A percentile compares a stretch with the other conserved stretches of the same genome.
Evolutionary conservation across 139 green algal species (phyloP).

Genomic region (Chlamydomonas sp.): DNA sequence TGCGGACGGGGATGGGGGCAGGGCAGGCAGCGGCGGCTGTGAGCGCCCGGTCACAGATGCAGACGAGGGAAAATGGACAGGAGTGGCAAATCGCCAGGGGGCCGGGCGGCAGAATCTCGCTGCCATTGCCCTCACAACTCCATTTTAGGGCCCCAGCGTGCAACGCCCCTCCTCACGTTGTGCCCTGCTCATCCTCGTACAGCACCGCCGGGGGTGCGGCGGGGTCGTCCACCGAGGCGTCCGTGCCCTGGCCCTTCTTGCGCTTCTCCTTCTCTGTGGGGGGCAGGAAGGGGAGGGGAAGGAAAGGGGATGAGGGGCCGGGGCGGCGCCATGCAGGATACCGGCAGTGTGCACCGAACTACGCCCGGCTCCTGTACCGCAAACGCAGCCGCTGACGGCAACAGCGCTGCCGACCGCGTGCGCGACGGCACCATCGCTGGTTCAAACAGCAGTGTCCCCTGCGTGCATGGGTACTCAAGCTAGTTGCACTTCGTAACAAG

Average conservation of each 20-base stretch:
- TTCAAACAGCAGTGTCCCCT: too few relatives aligned
- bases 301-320: background rate
- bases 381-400: too few relatives aligned
- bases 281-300: background rate
- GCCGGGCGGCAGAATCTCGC: background rate
- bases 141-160: background rate
- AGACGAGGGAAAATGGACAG: background rate
- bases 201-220: background rate
- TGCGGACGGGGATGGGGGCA: conserved; percentile 4
- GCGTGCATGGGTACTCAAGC: too few relatives aligned
- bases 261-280: conserved; percentile 32
- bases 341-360: too few relatives aligned
- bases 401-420: too few relatives aligned
- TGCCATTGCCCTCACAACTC: background rate
- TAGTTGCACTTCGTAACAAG: too few relatives aligned
- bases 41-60: background rate
- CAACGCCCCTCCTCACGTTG: background rate
- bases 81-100: background rate
- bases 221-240: background rate
- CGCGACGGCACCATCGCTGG: too few relatives aligned
- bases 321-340: too few relatives aligned
- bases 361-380: too few relatives aligned
- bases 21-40: too few relatives aligned
- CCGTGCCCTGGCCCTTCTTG: background rate
- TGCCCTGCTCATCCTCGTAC: conserved; percentile 30